Evolutionary conservation across 345 rosid species (phyloP), one percentile per base, ranked within the genome.

Genomic region (Cardiospermum halicacabum): DNA sequence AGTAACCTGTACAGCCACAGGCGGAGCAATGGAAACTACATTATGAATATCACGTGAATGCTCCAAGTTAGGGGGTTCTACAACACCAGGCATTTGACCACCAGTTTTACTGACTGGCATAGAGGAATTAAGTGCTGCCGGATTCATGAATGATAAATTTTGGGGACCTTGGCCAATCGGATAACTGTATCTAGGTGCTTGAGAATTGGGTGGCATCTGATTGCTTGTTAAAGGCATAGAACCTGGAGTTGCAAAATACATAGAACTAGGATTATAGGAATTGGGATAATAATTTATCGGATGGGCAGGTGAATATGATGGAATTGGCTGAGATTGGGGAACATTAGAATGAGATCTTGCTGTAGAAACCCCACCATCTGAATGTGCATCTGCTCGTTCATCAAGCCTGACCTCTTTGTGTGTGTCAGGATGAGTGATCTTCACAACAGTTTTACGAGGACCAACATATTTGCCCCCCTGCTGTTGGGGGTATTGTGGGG

Each of bases 391-490:
- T 34, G 87, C 71, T 30, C 86, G 82, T 64, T 85, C 81, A 73
- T 83, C 91, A 65, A 91, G 96, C 82, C 90, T 85, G 75, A 89
- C 81, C 85, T 94, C 97, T 74, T 87, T 96, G 72, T 82, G 96
- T 10, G 99, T 94, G 32, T 83, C 91, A 3, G 99, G 97, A 77
- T 94, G 91, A 69, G 96, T 91, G 55, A 94, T 91, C 74, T 89
- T 94, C 32, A 94, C 91, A 67, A 78, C 49, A 1, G 88, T 77
- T 77, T 86, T 89, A 56, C 96, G 93, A 53, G 64, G 75, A 68
- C 85, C 83, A 25, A 75, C 79, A 70, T 72, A 85, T 73, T 89
- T 88, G 2, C 84, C 88, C 62, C 88, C 97, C 63, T 84, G 99
- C 66, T 83, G 97, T 55, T 76, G 90, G 8, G 83, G 65, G 76